Base-by-base conservation (phyloP, 2,329 filamentous ascomycete species). In the Xylaria sp. region DNA sequence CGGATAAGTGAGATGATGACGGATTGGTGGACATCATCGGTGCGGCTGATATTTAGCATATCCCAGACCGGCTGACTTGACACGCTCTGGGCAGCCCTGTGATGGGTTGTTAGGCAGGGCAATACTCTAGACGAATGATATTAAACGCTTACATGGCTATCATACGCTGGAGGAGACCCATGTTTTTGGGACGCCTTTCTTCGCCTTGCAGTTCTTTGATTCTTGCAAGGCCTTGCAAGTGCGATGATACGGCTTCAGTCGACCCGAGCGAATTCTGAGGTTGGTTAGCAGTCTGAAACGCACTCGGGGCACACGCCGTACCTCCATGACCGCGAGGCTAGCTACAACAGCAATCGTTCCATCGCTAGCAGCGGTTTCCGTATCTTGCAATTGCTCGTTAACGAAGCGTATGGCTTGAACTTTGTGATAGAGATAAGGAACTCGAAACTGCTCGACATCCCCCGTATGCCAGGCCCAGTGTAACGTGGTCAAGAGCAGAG, bases 381-480 rank as follows among this genome's bases (percentile, higher is more conserved):
- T 71, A 35, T 74, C 72, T 47, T 74, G 73, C 41, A 81, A 68
- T 60, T 81, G 78, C 63, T 79, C 74, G 62, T 79, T 77, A 49
- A 79, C 78, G 60, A 80, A 81, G 54, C 78, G 76, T 68, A 81
- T 81, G 10, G 79, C 79, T 48, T 79, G 77, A 25, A 79, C 73
- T 64, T 81, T 81, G 68, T 80, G 79, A 58, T 81, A 79, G 53
- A 80, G 73, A 64, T 80, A 80, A 10, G 79, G 77, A 21, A 80
- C 72, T 65, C 77, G 76, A 65, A 80, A 78, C 53, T 78, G 74
- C 54, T 80, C 79, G 67, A 78, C 75, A 53, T 78, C 78, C 29
- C 79, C 79, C 2, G 76, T 80, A 46, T 78, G 75, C 79, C 79
- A 81, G 23, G 78, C 77, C 77, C 78, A 80, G 53, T 81, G 79